Evolutionary conservation across 148 eudicot species (phyloP).

Genomic region (Vaccinium darrowii): DNA sequence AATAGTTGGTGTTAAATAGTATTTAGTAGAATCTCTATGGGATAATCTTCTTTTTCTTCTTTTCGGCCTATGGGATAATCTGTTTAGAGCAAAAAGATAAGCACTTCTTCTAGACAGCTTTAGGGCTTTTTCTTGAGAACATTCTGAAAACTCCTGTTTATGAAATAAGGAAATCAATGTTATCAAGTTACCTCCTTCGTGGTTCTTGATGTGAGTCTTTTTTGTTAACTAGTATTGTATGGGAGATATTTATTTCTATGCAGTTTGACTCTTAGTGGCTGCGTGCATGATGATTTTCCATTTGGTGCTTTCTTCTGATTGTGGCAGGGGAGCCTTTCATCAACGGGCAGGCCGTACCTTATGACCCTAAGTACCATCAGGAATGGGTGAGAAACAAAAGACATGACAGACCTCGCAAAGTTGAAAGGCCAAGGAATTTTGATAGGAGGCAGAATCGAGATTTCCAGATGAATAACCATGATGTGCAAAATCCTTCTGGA

Average conservation of each 20-base stretch:
- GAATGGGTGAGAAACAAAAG: conserved; percentile 98
- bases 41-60: not conserved
- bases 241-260: not conserved
- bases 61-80: not conserved
- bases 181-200: not conserved
- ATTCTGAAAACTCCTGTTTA: not conserved
- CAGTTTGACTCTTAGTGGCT: not conserved
- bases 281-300: not conserved
- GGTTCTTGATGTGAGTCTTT: not conserved
- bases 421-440: conserved; percentile 81
- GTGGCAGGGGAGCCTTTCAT: conserved; percentile 91
- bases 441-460: conserved; percentile 60
- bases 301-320: not conserved
- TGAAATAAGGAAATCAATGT: not conserved
- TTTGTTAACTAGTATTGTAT: not conserved
- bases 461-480: too few species aligned
- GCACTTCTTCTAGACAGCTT: not conserved
- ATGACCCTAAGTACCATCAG: conserved; percentile 93
- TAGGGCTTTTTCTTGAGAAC: not conserved
- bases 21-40: not conserved
- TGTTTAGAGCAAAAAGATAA: not conserved
- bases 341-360: conserved; percentile 87
- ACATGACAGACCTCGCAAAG: conserved; percentile 38
- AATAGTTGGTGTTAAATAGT: not conserved
- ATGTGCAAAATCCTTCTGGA: conserved; percentile 24